A percentile compares a stretch with the other conserved stretches of the same genome.
Evolutionary conservation across 306 rosid species (phyloP).

Genomic region (Pterocarpus santalinus): DNA sequence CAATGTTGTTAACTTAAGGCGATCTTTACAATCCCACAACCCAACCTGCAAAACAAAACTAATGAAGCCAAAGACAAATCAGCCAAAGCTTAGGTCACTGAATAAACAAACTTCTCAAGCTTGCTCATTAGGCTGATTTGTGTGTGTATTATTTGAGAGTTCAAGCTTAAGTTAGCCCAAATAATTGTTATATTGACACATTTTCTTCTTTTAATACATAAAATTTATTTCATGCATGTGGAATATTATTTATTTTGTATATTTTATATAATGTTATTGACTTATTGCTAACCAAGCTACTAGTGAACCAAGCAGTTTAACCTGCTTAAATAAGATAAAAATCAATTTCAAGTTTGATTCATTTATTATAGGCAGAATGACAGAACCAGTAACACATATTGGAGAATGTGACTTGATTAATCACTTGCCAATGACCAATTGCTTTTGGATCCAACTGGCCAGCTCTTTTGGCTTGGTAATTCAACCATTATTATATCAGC

Average conservation of each 20-base stretch:
- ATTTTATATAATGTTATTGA: constrained; percentile 14
- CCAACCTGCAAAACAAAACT: too few relatives aligned
- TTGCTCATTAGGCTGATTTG: constrained; percentile 5
- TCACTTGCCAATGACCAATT: constrained; percentile 31
- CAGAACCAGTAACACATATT: not conserved
- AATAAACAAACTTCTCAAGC: not conserved
- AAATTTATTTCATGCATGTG: constrained; percentile 15
- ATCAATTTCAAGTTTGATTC: constrained; percentile 33
- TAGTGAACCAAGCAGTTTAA: not conserved
- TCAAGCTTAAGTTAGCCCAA: constrained; percentile 9
- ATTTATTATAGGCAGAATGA: constrained; percentile 24
- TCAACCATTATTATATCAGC: constrained; percentile 31
- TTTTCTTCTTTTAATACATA: not conserved
- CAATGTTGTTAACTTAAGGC: too few relatives aligned
- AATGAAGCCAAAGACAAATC: not conserved
- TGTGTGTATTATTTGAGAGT: not conserved
- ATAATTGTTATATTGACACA: not conserved
- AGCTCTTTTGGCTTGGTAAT: constrained; percentile 23
- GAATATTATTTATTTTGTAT: constrained; percentile 9
- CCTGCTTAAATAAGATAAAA: constrained; percentile 20
- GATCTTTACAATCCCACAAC: too few relatives aligned
- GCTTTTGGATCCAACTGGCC: constrained; percentile 43
- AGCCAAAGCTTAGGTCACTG: not conserved
- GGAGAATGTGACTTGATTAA: constrained; percentile 28
- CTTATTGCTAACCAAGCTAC: not conserved